Evolutionary conservation across 163 green algal genomes (phyloP), one percentile per base, ranked within the genome.

Genomic region (Scenedesmus sp.): DNA sequence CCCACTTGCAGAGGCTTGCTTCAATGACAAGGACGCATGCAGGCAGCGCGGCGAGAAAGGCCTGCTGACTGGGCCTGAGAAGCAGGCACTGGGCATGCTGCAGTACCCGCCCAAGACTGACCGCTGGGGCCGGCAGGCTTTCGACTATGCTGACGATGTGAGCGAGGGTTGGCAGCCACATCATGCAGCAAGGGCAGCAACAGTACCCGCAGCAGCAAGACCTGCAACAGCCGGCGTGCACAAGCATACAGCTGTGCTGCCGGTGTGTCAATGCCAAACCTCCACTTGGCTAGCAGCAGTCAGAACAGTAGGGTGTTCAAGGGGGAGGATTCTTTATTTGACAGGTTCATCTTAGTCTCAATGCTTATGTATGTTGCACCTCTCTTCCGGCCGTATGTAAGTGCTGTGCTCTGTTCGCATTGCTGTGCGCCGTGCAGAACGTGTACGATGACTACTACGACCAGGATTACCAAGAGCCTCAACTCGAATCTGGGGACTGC

Each of bases 361-460:
- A n/a, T n/a, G n/a, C n/a, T n/a, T n/a, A n/a, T n/a, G n/a, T n/a
- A n/a, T n/a, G n/a, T n/a, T n/a, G n/a, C n/a, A n/a, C n/a, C n/a
- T n/a, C n/a, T n/a, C n/a, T n/a, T n/a, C n/a, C n/a, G n/a, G n/a
- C n/a, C n/a, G n/a, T n/a, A n/a, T n/a, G n/a, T n/a, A n/a, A n/a
- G n/a, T 42, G 68, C 51, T 46, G 35, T 5, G 12, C 20, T 46
- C 16, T 51, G 73, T 37, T 9, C 20, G 59, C 22, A 26, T 37
- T 37, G 7, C 65, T n/a, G 65, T 37, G 65, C 65, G 3, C 0
- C 12, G 3, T n/a, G 40, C 83, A 89, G 83, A 43, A 81, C 37
- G 61, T 65, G 1, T 89, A 89, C 80, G 83, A 89, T 35, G 85
- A 89, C 15, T 89, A 84, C 20, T 89, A 89, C 44, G 85, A 89